These are phyloP conservation scores for Dothistroma septosporum DNA, from an alignment of 2,329 filamentous ascomycete genomes.

Conservation along the genomic window DNA sequence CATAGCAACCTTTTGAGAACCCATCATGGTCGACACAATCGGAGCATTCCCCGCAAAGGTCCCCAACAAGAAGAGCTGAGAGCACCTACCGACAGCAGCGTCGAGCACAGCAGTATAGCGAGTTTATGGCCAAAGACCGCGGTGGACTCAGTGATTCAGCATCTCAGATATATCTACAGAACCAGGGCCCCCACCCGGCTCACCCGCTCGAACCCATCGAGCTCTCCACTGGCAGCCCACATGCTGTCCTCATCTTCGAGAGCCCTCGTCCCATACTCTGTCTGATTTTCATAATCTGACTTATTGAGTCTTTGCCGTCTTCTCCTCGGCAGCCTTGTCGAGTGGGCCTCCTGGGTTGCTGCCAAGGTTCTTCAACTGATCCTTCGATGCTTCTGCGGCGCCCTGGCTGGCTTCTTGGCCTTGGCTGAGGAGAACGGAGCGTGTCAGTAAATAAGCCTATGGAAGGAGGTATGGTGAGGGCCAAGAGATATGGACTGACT, in stretches of 20 bases:
- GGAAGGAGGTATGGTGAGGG: constrained; percentile 27
- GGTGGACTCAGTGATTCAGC: no score
- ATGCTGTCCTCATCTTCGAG: constrained; percentile 5
- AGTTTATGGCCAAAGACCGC: not conserved
- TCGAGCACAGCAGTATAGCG: not conserved
- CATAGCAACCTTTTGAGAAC: not conserved
- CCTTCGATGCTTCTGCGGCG: constrained; percentile 50
- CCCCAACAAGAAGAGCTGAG: not conserved
- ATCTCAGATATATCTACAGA: not conserved
- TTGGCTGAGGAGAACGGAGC: constrained; percentile 42
- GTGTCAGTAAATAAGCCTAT: not conserved
- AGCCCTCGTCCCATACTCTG: constrained; percentile 1
- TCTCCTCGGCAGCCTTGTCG: constrained; percentile 55
- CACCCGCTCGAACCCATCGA: not conserved
- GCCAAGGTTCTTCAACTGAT: constrained; percentile 51
- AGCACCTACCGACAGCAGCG: not conserved
- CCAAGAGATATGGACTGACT: constrained; percentile 36
- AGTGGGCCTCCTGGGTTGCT: constrained; percentile 65
- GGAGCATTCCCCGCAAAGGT: not conserved
- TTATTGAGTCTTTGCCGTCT: constrained; percentile 51
- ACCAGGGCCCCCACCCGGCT: not conserved
- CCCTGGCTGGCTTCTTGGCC: constrained; percentile 38
- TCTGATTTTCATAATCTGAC: not conserved
- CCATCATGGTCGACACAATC: not conserved
- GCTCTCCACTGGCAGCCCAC: not conserved